Evolutionary conservation across 106 monocot genomes (phyloP).

Genomic region (Iris macrosiphon): DNA sequence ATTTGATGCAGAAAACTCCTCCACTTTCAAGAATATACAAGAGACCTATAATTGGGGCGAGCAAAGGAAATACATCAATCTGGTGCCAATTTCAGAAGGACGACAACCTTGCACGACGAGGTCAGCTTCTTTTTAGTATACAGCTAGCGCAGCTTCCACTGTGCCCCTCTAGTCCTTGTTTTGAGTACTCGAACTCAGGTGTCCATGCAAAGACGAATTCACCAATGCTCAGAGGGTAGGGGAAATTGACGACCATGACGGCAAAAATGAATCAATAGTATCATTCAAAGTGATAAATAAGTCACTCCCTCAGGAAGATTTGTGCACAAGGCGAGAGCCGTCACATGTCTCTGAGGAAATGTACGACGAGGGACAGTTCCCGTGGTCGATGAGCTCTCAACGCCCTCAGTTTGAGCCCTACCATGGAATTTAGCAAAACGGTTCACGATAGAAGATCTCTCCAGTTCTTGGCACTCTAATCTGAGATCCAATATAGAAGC

Average conservation of each 20-base stretch:
- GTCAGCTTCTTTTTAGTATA: not conserved
- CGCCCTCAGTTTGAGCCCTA: slow-evolving; percentile 28
- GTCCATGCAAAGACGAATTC: not conserved
- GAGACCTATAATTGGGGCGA: slow-evolving; percentile 5
- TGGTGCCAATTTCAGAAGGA: not conserved
- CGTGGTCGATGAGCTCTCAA: slow-evolving; percentile 19
- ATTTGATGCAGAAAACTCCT: not conserved
- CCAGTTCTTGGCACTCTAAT: slow-evolving; percentile 59
- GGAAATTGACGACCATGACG: not conserved
- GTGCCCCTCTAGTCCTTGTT: not conserved
- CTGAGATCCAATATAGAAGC: slow-evolving; percentile 35
- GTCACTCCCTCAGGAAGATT: slow-evolving; percentile 16
- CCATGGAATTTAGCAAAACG: slow-evolving; percentile 69
- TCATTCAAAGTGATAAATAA: slow-evolving; percentile 17
- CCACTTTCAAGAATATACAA: slow-evolving; percentile 6
- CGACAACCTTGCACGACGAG: too few relatives aligned
- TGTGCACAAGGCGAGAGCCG: slow-evolving; percentile 11
- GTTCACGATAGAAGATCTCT: slow-evolving; percentile 53
- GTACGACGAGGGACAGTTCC: slow-evolving; percentile 5
- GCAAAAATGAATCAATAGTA: not conserved
- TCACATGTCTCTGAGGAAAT: slow-evolving; percentile 19
- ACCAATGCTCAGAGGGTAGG: not conserved
- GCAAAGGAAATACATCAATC: not conserved
- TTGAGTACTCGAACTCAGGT: not conserved
- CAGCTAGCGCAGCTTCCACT: not conserved